Evolutionary conservation across 306 rosid species (phyloP), one percentile per base, ranked within the genome.

Genomic region (Rubus parviflorus): DNA sequence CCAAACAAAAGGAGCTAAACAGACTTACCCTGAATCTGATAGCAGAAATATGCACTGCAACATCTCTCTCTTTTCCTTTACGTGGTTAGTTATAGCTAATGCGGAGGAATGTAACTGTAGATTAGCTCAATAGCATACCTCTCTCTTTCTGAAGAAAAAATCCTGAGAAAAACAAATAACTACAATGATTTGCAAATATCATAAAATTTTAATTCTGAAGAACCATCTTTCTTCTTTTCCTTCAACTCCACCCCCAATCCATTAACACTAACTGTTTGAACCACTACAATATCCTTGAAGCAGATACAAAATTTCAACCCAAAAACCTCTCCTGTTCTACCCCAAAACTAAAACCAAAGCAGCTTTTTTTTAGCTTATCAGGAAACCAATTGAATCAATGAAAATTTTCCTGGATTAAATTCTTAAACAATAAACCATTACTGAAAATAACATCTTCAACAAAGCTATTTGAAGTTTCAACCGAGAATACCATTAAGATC

Each of bases 31-130:
- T 19, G 97, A 95, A 87, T 95, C 97, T 5, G 98, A 92, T n/a
- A 92, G 86, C 83, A 95, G 97, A 83, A 95, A 95, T 75, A 90
- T 89, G 85, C 98, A 95, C 83, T 95, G 98, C 91, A 95, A 88
- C 98, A 94, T 94, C 79, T 47, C 10, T 58, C 72, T 79, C 22
- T 37, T 2, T 47, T n/a, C 70, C 43, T 14, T 41, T 3, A 56
- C 10, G 52, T 13, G 35, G 68, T 41, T 12, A 56, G 16, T 73
- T 23, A 8, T 14, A 25, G 45, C 41, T 48, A 7, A 37, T 30
- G 60, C 2, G n/a, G 58, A 47, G 19, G 25, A 70, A 48, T 4
- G 17, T 0, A 48, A 48, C 14, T 1, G 1, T 3, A 38, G 14
- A 14, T 14, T 54, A 64, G 7, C 25, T 37, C 15, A 61, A 45